phyloP scores from a whole-genome alignment of 1,284 basidiomycete species.

The Ustilago nuda region DNA sequence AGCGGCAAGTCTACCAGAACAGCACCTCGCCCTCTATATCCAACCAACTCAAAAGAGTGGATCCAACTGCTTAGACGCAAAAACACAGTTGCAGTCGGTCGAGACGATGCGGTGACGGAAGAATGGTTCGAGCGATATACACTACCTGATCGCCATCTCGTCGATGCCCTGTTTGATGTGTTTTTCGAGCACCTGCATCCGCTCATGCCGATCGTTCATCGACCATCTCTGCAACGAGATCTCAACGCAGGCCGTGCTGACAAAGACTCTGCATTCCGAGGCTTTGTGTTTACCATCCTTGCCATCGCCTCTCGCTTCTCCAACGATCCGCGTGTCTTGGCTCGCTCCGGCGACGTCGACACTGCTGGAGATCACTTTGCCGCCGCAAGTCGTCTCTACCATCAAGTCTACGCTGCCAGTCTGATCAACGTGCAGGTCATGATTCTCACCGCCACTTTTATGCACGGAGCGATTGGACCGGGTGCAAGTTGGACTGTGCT shows the following conservation, averaged over 20 bases:
- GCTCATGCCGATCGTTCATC: conserved; percentile 62
- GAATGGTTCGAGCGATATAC: conserved; percentile 60
- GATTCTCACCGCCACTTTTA: conserved; percentile 57
- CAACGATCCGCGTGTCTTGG: conserved; percentile 52
- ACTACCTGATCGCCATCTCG: conserved; percentile 51
- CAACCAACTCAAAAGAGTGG: conserved; percentile 61
- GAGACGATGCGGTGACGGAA: conserved; percentile 56
- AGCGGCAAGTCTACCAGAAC: conserved; percentile 10
- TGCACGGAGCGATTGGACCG: conserved; percentile 58
- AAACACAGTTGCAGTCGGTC: conserved; percentile 59
- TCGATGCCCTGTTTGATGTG: conserved; percentile 50
- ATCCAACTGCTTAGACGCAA: conserved; percentile 58
- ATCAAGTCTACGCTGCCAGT: conserved; percentile 60
- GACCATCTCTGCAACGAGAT: conserved; percentile 53
- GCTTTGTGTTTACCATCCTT: conserved; percentile 61
- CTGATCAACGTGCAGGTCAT: conserved; percentile 65
- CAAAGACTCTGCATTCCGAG: conserved; percentile 60
- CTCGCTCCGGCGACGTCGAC: conserved; percentile 51
- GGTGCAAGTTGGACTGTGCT: conserved; percentile 61
- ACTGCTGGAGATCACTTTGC: conserved; percentile 62
- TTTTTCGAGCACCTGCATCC: conserved; percentile 57
- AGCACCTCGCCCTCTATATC: conserved; percentile 44
- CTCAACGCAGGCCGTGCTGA: conserved; percentile 49
- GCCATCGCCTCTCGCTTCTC: conserved; percentile 61
- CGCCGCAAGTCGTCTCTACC: conserved; percentile 60